Evolutionary conservation across 2,329 filamentous ascomycete species (phyloP), one percentile per base, ranked within the genome.

Genomic region (Davidsoniella australis): DNA sequence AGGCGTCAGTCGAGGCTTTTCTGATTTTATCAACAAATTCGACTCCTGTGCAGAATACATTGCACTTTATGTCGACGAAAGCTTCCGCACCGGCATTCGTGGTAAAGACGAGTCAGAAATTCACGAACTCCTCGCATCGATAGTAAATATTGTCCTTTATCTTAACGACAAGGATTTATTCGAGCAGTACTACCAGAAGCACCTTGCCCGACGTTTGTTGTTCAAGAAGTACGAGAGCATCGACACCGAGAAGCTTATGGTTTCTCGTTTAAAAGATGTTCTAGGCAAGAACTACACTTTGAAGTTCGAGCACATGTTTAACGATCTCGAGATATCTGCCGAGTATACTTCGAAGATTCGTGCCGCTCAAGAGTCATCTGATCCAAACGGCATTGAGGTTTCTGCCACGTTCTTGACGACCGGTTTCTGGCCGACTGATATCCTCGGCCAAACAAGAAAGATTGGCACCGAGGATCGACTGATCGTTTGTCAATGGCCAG

Each of bases 111-210:
- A 96, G 73, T 17, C 72, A 24, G 89, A 96, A 60, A 76, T 95
- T 12, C 89, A 96, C 58, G 63, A 67, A 6, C 76, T 94, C 1
- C 69, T 96, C 39, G 88, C 95, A 52, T 94, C 91, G 61, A 88
- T 88, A 10, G 93, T 94, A 53, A 78, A 82, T 0, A 69, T 98
- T 5, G 74, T 98, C 47, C 80, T 87, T 42, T 95, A 94, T 57
- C 75, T 98, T 37, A 77, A 80, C 49, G 89, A 96, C 59, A 91
- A 89, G 65, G 91, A 98, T 61, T 72, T 94, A 56, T 95, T 98
- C 59, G 89, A 98, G 66, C 78, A 84, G 4, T 98, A 98, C 64
- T 96, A 98, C 69, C 94, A 96, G 69, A 94, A 94, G 62, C 91
- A 98, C 64, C 73, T 98, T 20, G 89, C 85, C 41, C 82, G 85